These are phyloP conservation scores for Syzygium grande DNA, from an alignment of 345 rosid species.

Conservation along the genomic window DNA sequence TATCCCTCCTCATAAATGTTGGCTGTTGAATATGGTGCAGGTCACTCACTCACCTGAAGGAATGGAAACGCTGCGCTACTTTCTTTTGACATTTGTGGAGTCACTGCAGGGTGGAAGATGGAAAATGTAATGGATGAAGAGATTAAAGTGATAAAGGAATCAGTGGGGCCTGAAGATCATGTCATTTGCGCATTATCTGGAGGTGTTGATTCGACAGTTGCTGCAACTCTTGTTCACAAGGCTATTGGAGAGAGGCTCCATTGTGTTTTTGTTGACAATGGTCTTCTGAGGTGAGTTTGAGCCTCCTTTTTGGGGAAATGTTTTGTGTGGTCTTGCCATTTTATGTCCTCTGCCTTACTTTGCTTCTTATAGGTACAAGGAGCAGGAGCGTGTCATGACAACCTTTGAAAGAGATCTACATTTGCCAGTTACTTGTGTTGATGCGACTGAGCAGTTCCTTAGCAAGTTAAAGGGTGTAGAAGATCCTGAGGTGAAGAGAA, in stretches of 20 bases:
- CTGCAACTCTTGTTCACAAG: slow-evolving; percentile 92
- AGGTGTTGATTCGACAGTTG: slow-evolving; percentile 98
- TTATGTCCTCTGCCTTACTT: background rate
- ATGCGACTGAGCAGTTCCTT: slow-evolving; percentile 73
- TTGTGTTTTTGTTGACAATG: slow-evolving; percentile 93
- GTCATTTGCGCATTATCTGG: slow-evolving; percentile 96
- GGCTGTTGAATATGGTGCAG: slow-evolving; percentile 24
- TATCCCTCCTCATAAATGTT: background rate
- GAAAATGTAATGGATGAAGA: slow-evolving; percentile 89
- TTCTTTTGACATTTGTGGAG: slow-evolving; percentile 74
- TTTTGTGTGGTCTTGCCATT: background rate
- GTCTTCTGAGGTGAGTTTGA: slow-evolving; percentile 60
- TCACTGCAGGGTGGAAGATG: slow-evolving; percentile 84
- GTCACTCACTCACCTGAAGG: slow-evolving; percentile 95
- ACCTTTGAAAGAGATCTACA: slow-evolving; percentile 86
- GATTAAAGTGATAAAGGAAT: slow-evolving; percentile 55
- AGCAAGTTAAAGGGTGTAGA: slow-evolving; percentile 78
- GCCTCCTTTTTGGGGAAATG: background rate
- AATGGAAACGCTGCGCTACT: slow-evolving; percentile 70
- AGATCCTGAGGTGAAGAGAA: slow-evolving; percentile 91
- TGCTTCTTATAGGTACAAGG: slow-evolving; percentile 55
- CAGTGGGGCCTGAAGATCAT: slow-evolving; percentile 70
- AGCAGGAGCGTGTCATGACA: slow-evolving; percentile 88
- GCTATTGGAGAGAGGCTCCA: slow-evolving; percentile 97
- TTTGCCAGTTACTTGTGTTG: slow-evolving; percentile 80